Evolutionary conservation across 805 yeast genomes (phyloP).

Genomic region (Candida anglica): DNA sequence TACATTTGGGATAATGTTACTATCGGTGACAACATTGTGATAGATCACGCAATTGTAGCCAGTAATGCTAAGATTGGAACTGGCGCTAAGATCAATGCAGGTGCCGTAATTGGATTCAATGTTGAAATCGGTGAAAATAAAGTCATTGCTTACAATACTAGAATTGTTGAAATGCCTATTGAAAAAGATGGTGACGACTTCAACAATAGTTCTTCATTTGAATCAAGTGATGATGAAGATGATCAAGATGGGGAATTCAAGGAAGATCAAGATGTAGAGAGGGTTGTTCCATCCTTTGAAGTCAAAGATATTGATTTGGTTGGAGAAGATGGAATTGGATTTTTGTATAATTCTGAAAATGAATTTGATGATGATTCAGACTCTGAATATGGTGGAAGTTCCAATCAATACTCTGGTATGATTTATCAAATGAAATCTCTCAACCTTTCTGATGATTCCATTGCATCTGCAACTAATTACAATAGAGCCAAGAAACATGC

Average conservation of each 20-base stretch:
- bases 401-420: constrained; percentile 35
- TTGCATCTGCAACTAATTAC: constrained; percentile 46
- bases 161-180: constrained; percentile 49
- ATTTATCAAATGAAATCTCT: constrained; percentile 46
- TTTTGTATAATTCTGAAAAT: constrained; percentile 44
- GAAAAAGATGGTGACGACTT: constrained; percentile 25
- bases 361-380: constrained; percentile 35
- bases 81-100: constrained; percentile 54
- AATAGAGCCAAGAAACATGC: constrained; percentile 24
- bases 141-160: constrained; percentile 45
- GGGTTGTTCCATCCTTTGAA: constrained; percentile 20
- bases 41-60: constrained; percentile 71
- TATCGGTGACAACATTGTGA: constrained; percentile 59
- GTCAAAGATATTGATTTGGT: constrained; percentile 41
- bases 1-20: constrained; percentile 84
- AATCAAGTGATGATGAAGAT: constrained; percentile 20
- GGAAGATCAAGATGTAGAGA: constrained; percentile 10
- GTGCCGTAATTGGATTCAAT: constrained; percentile 73
- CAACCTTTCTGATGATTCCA: constrained; percentile 56
- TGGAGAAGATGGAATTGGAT: constrained; percentile 52
- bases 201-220: constrained; percentile 7
- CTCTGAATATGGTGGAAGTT: constrained; percentile 33
- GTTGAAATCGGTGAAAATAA: constrained; percentile 60
- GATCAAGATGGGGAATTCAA: constrained; percentile 11
- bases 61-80: constrained; percentile 52